Evolutionary conservation across 139 green algal genomes (phyloP), one percentile per base, ranked within the genome.

Genomic region (Auxenochlorella pyrenoidosa): DNA sequence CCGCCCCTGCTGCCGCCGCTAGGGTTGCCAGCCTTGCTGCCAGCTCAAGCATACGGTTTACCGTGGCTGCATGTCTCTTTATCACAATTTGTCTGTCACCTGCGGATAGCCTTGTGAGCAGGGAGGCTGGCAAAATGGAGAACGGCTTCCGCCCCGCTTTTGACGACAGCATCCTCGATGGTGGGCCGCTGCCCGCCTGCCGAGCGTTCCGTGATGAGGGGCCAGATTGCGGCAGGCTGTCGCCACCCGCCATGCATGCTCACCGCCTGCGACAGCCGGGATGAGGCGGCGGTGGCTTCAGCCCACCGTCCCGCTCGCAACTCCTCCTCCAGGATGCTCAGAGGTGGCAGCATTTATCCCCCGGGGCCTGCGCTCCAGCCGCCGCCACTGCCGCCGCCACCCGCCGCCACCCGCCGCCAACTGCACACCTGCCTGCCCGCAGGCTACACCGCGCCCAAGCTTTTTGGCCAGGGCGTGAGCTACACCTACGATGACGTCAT

Each of bases 401-500:
- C 38, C 22, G 60, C 59, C 60, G 79, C 80, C 63, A 40, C 80
- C 51, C 32, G 72, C 66, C 66, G 34, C 32, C 47, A 30, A 1
- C 32, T 0, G n/a, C 41, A 43, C 40, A 41, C 40, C 24, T 19
- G 77, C 38, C 36, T 58, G 30, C 26, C 47, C 51, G 65, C 93
- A 98, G 96, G 96, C 68, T 94, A 91, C 79, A 58, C 91, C 2
- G 92, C 93, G 30, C 30, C 72, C 18, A 88, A 95, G 87, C 83
- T 98, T 34, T 98, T 98, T 85, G 88, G 90, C n/a, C 92, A 97
- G 89, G 97, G 98, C 40, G 87, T 95, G 3, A 97, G 92, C 63
- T 99, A 99, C 93, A 99, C 98, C 0, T 99, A 99, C 80, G 98
- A 99, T 78, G 98, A 99, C 86, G 92, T 99, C 34, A 99, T 99